Evolutionary conservation across 352 stramenopile genomes (phyloP).

Genomic region (Blastocystis sp.): DNA sequence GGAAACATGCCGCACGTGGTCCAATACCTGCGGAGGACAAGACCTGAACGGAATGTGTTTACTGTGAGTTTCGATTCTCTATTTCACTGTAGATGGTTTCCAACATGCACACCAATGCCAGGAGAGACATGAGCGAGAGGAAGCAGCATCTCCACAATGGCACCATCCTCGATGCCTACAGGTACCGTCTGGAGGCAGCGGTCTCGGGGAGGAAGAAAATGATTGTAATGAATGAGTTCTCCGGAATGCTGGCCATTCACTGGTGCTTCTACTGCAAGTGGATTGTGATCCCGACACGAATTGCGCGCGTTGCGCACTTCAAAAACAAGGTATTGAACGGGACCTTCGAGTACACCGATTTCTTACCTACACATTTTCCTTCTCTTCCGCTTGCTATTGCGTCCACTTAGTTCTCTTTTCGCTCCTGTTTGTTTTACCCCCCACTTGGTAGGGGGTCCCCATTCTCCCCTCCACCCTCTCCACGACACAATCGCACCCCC

Average conservation of each 20-base stretch:
- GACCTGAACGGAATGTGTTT: background rate
- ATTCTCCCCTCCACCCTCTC: no score
- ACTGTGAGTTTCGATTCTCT: background rate
- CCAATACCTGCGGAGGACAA: background rate
- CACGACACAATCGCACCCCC: no score
- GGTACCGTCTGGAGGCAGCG: background rate
- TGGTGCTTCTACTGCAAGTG: background rate
- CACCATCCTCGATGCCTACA: slow-evolving; percentile 18
- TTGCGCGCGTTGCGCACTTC: slow-evolving; percentile 6
- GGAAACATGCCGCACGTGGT: background rate
- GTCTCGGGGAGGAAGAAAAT: slow-evolving; percentile 1
- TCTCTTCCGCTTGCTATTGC: no score
- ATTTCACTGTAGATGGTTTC: background rate
- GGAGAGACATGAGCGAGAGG: background rate
- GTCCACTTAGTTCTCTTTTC: no score
- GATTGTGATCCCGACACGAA: background rate
- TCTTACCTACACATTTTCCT: no score
- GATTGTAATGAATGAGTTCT: background rate
- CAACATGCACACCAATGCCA: background rate
- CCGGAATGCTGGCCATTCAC: background rate
- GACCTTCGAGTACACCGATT: no score
- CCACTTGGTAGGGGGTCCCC: no score
- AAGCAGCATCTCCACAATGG: background rate
- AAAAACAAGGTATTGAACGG: background rate
- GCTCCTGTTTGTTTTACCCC: no score